Evolutionary conservation across 345 rosid species (phyloP).

Genomic region (Eucalyptus sideroxylon): DNA sequence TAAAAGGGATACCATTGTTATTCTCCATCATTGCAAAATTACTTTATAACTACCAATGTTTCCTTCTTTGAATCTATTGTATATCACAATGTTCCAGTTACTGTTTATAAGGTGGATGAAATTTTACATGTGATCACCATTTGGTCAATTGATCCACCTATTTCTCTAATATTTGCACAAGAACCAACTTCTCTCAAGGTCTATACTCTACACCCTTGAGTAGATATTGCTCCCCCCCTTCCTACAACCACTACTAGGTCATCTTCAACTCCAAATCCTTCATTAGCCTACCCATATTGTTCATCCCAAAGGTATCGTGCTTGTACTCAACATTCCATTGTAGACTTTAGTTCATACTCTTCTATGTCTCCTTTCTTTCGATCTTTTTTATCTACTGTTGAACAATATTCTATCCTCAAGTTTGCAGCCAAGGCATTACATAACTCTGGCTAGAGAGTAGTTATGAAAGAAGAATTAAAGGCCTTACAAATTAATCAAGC

Average conservation of each 20-base stretch:
- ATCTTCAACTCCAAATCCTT: accelerated
- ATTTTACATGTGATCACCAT: neutral
- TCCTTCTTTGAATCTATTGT: too few species aligned
- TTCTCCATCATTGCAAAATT: too few species aligned
- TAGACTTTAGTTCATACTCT: neutral
- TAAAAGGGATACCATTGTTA: neutral
- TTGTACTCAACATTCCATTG: neutral
- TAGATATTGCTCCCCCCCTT: neutral
- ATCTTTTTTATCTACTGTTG: accelerated
- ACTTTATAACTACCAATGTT: neutral
- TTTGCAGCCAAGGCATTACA: neutral
- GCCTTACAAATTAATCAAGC: neutral
- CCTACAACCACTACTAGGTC: neutral
- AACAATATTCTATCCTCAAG: neutral
- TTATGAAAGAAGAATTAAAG: neutral
- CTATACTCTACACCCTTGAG: neutral
- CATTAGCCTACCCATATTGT: too few species aligned
- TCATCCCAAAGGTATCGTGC: neutral
- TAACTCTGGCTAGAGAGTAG: neutral
- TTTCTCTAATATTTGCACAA: too few species aligned
- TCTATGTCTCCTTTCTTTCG: neutral
- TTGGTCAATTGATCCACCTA: neutral
- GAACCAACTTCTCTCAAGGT: neutral
- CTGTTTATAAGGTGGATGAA: neutral
- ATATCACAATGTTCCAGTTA: neutral